A percentile compares a stretch with the other conserved stretches of the same genome.
phyloP scores from a whole-genome alignment of 768 basidiomycete genomes.

The Piloderma croceum region DNA sequence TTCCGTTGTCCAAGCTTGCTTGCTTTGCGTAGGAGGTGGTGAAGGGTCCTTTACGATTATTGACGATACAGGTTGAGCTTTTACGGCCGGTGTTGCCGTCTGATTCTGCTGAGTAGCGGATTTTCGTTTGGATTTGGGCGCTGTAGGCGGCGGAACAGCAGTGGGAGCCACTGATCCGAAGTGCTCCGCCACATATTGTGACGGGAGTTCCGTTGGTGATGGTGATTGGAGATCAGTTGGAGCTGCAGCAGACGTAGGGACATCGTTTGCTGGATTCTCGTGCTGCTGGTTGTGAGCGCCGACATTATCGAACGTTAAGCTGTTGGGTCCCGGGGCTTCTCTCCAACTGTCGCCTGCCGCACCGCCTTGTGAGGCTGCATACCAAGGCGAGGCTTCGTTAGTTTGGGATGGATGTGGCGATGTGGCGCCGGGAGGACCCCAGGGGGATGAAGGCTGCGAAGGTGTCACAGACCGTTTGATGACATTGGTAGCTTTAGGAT shows the following conservation, averaged over 20 bases:
- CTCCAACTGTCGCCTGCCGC: slow-evolving; percentile 48
- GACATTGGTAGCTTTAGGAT: slow-evolving; percentile 35
- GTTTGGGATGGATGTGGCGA: slow-evolving; percentile 13
- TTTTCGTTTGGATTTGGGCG: background rate
- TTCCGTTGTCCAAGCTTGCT: slow-evolving; percentile 63
- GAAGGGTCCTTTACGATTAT: too few species aligned
- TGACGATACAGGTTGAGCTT: slow-evolving; percentile 12
- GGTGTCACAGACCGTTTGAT: slow-evolving; percentile 13
- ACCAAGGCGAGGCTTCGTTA: slow-evolving; percentile 53
- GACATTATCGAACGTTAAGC: slow-evolving; percentile 52
- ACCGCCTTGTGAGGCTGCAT: slow-evolving; percentile 39
- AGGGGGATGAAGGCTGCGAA: slow-evolving; percentile 28
- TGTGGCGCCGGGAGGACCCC: slow-evolving; percentile 27
- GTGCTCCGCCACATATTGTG: too few species aligned
- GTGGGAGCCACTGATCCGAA: too few species aligned
- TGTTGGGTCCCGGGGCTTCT: slow-evolving; percentile 37
- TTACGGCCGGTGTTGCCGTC: slow-evolving; percentile 3
- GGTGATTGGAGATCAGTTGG: too few species aligned
- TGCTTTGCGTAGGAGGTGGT: slow-evolving; percentile 28
- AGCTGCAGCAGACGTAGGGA: slow-evolving; percentile 11
- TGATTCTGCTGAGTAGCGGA: background rate
- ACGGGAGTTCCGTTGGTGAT: slow-evolving; percentile 11
- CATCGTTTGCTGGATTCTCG: slow-evolving; percentile 28
- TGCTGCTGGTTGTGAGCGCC: slow-evolving; percentile 56
- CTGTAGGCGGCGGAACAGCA: slow-evolving; percentile 14